These are phyloP conservation scores for Phytophthora pinifolia DNA, from an alignment of 352 stramenopile genomes.

Conservation along the genomic window DNA sequence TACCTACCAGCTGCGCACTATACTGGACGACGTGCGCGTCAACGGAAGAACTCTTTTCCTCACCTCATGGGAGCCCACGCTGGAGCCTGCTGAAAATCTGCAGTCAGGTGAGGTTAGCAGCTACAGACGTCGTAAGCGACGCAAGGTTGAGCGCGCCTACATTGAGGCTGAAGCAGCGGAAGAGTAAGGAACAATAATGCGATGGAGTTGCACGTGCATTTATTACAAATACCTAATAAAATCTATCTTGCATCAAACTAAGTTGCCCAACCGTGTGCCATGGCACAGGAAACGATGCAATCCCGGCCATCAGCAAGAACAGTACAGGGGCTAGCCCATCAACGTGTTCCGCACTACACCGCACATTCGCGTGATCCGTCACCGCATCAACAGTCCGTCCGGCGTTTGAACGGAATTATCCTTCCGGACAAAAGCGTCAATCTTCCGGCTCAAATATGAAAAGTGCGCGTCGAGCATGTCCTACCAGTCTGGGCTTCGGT, in stretches of 20 bases:
- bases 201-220: neutral
- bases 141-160: neutral
- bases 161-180: slow-evolving; percentile 1
- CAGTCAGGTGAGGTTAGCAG: neutral
- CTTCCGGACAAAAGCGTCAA: too few relatives aligned
- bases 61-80: neutral
- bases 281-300: neutral
- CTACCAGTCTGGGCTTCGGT: too few relatives aligned
- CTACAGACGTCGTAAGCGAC: neutral
- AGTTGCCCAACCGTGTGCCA: neutral
- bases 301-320: neutral
- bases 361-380: too few relatives aligned
- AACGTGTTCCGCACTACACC: too few relatives aligned
- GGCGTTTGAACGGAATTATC: too few relatives aligned
- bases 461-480: too few relatives aligned
- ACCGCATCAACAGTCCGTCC: too few relatives aligned
- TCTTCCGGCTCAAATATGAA: too few relatives aligned
- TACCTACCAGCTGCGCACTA: slow-evolving; percentile 4
- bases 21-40: neutral
- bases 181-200: neutral
- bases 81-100: neutral
- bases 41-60: neutral
- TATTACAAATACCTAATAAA: too few relatives aligned
- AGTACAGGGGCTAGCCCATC: neutral
- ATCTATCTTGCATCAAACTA: neutral